Conservation (phyloP, 164 flowering plant species). For the Dillenia turbinata region DNA sequence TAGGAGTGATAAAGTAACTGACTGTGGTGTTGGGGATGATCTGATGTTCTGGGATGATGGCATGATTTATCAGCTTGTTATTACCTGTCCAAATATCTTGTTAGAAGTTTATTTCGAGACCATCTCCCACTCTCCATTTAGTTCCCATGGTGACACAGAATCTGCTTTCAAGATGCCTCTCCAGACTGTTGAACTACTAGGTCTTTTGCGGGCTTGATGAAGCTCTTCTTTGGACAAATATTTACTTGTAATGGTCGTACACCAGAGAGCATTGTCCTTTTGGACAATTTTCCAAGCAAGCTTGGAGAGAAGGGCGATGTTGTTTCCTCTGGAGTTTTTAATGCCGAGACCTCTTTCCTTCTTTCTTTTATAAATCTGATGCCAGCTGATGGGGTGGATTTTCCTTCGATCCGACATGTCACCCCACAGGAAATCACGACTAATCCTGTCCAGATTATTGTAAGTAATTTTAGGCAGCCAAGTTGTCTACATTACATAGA, state of each 20-base stretch:
- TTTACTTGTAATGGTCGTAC: not conserved
- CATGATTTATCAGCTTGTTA: no score
- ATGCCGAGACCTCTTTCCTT: not conserved
- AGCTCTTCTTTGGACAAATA: not conserved
- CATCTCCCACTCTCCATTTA: not conserved
- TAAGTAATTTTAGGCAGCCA: not conserved
- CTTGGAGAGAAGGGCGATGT: not conserved
- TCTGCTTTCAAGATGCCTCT: not conserved
- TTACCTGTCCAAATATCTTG: no score
- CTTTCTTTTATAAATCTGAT: not conserved
- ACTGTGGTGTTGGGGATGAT: no score
- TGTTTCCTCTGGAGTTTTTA: not conserved
- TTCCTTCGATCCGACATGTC: not conserved
- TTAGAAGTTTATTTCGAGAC: not conserved
- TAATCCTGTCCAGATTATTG: not conserved
- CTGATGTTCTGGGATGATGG: no score
- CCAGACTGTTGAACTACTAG: not conserved
- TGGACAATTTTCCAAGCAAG: not conserved
- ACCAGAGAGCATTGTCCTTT: not conserved
- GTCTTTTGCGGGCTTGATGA: not conserved
- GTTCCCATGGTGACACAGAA: not conserved
- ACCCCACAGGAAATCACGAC: not conserved
- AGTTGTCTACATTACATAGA: not conserved
- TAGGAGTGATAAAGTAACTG: no score
- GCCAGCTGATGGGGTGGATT: not conserved